These are phyloP conservation scores for Exophiala lecanii-corni DNA, from an alignment of 2,329 filamentous ascomycete species.

Conservation along the genomic window DNA sequence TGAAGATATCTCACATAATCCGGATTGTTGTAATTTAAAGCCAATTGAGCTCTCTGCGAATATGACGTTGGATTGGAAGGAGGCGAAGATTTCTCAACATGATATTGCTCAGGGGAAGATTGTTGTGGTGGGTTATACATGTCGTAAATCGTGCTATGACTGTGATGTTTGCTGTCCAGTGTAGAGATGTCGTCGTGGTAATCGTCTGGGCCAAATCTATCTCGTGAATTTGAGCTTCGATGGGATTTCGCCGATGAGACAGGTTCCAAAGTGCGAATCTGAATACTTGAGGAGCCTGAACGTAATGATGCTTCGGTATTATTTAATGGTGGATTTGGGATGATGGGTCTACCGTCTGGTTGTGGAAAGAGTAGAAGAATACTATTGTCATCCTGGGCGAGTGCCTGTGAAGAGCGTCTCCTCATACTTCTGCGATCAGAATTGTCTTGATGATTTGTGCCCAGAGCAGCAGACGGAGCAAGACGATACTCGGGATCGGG, in stretches of 20 bases:
- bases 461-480: no score
- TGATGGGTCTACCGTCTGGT: conserved; percentile 7
- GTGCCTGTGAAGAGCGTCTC: conserved; percentile 21
- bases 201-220: conserved; percentile 21
- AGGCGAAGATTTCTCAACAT: no score
- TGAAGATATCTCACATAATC: conserved; percentile 18
- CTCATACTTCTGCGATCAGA: conserved; percentile 16
- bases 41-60: conserved; percentile 10
- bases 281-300: no score
- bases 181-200: conserved; percentile 4
- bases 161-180: conserved; percentile 6
- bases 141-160: conserved; percentile 18
- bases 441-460: no score
- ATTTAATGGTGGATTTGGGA: background rate
- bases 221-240: conserved; percentile 12
- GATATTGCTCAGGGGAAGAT: conserved; percentile 5
- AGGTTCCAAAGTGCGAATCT: no score
- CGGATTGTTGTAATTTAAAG: conserved; percentile 6
- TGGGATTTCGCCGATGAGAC: conserved; percentile 7
- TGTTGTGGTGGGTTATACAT: conserved; percentile 16
- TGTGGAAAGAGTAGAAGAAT: conserved; percentile 20
- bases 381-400: conserved; percentile 20
- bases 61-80: conserved; percentile 17
- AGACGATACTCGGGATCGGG: background rate
- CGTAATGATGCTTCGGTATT: no score